Base-by-base conservation (phyloP, 148 eudicot species). In the Diospyros lotus region DNA sequence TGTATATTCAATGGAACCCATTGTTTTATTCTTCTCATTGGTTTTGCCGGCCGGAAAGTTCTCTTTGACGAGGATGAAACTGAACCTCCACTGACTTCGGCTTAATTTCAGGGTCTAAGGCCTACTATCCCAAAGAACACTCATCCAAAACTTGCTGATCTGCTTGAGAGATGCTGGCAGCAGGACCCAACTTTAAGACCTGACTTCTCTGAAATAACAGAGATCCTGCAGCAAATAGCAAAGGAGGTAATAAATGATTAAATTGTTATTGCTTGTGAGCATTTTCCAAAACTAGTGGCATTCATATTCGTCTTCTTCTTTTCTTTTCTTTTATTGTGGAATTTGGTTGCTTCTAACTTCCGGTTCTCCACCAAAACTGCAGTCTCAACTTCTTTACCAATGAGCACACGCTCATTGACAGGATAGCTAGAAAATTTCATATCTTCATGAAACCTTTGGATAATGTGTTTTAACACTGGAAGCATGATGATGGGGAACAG, bases 131-230 rank as follows among this genome's bases (percentile, higher is more conserved):
- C 97, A 39, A 94, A 94, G 83, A 75, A 88, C 67, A 88, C 88
- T 66, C 86, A 82, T 69, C 88, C 88, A 40, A 89, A 84, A 78
- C 87, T 95, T 63, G 82, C 84, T 69, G 94, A 88, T 82, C 88
- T 95, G 80, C 98, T 95, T 4, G 94, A 92, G 83, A 89, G 80
- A 84, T 95, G 98, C 97, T 95, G 98, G 98, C 94, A 85, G 82
- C 92, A 90, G 78, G 98, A 95, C 73, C 94, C 98, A 41, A 64
- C 86, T 39, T 50, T 81, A 76, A 86, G 98, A 88, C 98, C 98
- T 2, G 92, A 92, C 80, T 95, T 95, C 80, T 69, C 93, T 7
- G 98, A 90, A 75, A 83, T 95, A 68, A 85, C 84, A 39, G 90
- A 88, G 68, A 82, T 81, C 59, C 72, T 92, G 74, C 86, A 83